Base-by-base conservation (phyloP, 768 basidiomycete species). In the Leccinum imitatum region DNA sequence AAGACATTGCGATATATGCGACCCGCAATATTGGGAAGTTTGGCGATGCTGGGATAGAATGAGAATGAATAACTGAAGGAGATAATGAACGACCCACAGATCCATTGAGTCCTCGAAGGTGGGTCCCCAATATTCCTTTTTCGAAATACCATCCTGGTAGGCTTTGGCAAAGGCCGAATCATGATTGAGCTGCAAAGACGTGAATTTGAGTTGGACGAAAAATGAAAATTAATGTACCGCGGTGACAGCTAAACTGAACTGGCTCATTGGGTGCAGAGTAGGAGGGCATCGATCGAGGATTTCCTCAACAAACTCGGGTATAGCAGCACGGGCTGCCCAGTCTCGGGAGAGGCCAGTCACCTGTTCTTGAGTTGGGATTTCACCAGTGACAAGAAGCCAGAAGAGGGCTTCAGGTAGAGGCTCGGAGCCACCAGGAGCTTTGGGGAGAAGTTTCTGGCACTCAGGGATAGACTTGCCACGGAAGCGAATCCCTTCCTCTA, bases 401-500 rank as follows among this genome's bases (percentile, higher is more conserved):
- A 97, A 97, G 63, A 97, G 87, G 69, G 83, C 90, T 74, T 97
- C 95, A 3, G 95, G 95, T 56, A 97, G 85, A 57, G 95, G 95
- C 73, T 97, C 95, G 15, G 85, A 80, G 57, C 95, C 95, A 63
- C 89, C 86, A 66, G 89, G 83, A 58, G 91, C 95, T 73, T 91
- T 95, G 61, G 96, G 96, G 25, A 98, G 87, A 53, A 87, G 82
- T 56, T 85, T 81, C 77, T 93, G 87, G 73, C 87, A 87, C 71
- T 97, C 95, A 46, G 92, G 91, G 70, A 96, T 96, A 58, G 93
- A 93, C 77, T 91, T 92, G 61, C 94, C 95, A 73, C 95, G 91
- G 87, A 98, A 98, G 66, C 96, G 93, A 71, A 98, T 98, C 59
- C 96, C 96, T 81, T 97, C 95, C 71, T 95, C 91, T 91, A 66